Evolutionary conservation across 192 early-diverging fungal genomes (phyloP).

Genomic region (Rhizophagus sp.): DNA sequence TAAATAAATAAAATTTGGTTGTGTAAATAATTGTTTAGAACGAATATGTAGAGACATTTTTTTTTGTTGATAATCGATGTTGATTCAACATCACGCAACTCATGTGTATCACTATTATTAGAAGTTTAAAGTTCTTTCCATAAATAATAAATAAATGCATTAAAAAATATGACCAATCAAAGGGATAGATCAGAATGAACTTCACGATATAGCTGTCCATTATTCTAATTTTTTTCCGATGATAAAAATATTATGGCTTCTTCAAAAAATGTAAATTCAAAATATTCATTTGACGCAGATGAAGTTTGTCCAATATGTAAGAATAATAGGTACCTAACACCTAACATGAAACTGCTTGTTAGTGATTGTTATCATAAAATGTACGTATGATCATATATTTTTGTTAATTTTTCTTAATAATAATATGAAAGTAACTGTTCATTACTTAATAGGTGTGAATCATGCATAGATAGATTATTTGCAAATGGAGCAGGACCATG

Average conservation of each 20-base stretch:
- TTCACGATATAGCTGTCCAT: too few relatives aligned
- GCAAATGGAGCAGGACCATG: conserved; percentile 85
- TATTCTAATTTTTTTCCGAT: too few relatives aligned
- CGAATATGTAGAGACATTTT: too few relatives aligned
- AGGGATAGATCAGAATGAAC: too few relatives aligned
- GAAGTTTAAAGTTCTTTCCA: too few relatives aligned
- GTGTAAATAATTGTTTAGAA: not conserved
- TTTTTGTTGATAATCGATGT: too few relatives aligned
- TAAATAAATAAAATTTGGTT: not conserved
- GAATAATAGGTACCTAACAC: conserved; percentile 83
- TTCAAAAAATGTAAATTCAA: conserved; percentile 26
- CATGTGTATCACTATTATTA: too few relatives aligned
- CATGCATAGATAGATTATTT: conserved; percentile 86
- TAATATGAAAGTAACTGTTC: not conserved
- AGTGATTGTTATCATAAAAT: conserved; percentile 96
- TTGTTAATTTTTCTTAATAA: not conserved
- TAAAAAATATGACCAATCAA: too few relatives aligned
- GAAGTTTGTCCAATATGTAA: conserved; percentile 79
- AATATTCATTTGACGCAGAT: conserved; percentile 26
- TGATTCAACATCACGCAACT: too few relatives aligned
- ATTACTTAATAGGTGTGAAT: conserved; percentile 72
- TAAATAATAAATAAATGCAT: too few relatives aligned
- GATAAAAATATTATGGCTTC: conserved; percentile 24
- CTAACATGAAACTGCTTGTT: conserved; percentile 85
- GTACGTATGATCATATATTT: conserved; percentile 42